Conservation (phyloP, 2,329 filamentous ascomycete genomes). For the Xylaria sp. region DNA sequence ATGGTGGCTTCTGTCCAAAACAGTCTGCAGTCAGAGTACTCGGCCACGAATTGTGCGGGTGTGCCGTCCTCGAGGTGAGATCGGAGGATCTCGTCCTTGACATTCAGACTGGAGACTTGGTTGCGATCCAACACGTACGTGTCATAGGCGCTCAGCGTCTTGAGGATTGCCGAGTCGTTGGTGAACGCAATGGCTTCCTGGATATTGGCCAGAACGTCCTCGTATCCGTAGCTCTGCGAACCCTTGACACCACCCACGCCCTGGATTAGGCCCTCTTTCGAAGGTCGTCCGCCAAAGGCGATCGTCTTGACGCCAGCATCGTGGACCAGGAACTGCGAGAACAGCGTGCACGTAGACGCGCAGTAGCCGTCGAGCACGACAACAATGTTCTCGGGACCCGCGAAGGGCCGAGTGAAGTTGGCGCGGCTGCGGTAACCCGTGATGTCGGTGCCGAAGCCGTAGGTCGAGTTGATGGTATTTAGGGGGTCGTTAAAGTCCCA, state of each 20-base stretch:
- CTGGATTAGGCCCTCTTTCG: slow-evolving; percentile 60
- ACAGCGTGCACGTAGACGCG: slow-evolving; percentile 68
- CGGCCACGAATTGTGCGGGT: slow-evolving; percentile 61
- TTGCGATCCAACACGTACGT: slow-evolving; percentile 51
- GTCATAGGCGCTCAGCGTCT: slow-evolving; percentile 50
- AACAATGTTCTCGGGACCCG: slow-evolving; percentile 65
- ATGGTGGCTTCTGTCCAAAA: slow-evolving; percentile 64
- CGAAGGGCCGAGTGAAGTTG: slow-evolving; percentile 65
- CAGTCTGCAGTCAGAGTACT: slow-evolving; percentile 62
- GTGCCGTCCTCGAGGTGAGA: slow-evolving; percentile 54
- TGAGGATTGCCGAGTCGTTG: slow-evolving; percentile 47
- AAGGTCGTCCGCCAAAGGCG: slow-evolving; percentile 62
- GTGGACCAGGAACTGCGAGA: slow-evolving; percentile 64
- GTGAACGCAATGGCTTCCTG: slow-evolving; percentile 43
- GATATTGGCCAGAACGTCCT: slow-evolving; percentile 46
- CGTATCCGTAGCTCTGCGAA: slow-evolving; percentile 53
- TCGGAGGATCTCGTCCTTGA: slow-evolving; percentile 54
- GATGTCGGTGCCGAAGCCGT: slow-evolving; percentile 59
- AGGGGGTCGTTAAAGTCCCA: slow-evolving; percentile 61
- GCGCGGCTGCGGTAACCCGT: slow-evolving; percentile 61
- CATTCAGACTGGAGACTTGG: slow-evolving; percentile 52
- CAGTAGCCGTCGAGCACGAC: slow-evolving; percentile 70
- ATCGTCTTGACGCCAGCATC: slow-evolving; percentile 66
- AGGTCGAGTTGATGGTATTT: slow-evolving; percentile 55
- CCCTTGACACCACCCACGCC: slow-evolving; percentile 66